Base-by-base conservation (phyloP, 2,329 filamentous ascomycete species). In the Fusarium pseudonygamai region DNA sequence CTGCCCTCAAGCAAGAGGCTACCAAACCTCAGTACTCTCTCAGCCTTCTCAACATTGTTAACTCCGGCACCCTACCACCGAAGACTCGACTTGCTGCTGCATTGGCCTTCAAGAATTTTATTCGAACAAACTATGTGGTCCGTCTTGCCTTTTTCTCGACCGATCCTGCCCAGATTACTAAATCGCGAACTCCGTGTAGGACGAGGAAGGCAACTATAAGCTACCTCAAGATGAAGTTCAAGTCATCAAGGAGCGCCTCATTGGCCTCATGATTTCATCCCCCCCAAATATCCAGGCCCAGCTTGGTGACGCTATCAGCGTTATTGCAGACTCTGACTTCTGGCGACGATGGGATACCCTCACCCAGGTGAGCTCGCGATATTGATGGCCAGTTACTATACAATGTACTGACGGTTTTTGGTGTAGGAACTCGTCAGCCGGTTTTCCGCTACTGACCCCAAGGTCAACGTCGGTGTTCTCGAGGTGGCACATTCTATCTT, bases 401-500 rank as follows among this genome's bases (percentile, higher is more conserved):
- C 18, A 22, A 62, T 28, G 32, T 34, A n/a, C 53, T 79, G 34
- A 74, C 64, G 26, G 14, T 34, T 6, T 13, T 26, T 60, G 18
- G 12, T 16, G 20, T 70, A 93, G 89, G 95, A 99, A 82, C 91
- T 99, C 67, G 95, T 97, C 75, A 93, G 92, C 55, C 92, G 95
- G 53, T 89, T 99, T 72, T 96, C 94, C 7, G 87, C 92, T 18
- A 91, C 93, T 76, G 93, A 98, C 81, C 90, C 92, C 67, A 91
- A 92, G 74, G 88, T 95, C 81, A 99, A 98, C 83, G 94, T 95
- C 78, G 97, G 96, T 75, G 96, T 99, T 24, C 87, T 99, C 69
- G 95, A 97, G 83, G 96, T 99, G 49, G 97, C 97, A 76, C 96
- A 99, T 84, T 98, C 96, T 55, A 98, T 99, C 78, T 99, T 98